These are phyloP conservation scores for Linderniella brevidens DNA, from an alignment of 257 asterid species.

Conservation along the genomic window DNA sequence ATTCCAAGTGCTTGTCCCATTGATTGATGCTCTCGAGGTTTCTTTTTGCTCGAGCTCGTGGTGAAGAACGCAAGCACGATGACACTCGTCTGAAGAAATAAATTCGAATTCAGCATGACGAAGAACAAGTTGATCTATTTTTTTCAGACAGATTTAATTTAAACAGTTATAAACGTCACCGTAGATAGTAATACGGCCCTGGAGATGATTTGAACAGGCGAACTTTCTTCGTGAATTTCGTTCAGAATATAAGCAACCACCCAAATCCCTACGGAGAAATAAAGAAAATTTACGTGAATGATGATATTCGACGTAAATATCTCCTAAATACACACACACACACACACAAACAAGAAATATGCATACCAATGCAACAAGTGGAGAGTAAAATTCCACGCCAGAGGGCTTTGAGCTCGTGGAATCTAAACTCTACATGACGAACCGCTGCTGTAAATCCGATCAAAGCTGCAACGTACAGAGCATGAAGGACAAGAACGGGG, in stretches of 20 bases:
- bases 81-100: conserved; percentile 38
- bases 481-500: conserved; percentile 54
- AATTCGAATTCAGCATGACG: too few species aligned
- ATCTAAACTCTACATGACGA: conserved; percentile 68
- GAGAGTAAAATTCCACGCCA: conserved; percentile 73
- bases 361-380: conserved; percentile 46
- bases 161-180: conserved; percentile 23
- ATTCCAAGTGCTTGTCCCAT: conserved; percentile 71
- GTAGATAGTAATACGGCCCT: conserved; percentile 38
- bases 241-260: conserved; percentile 47
- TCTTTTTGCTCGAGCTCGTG: conserved; percentile 41
- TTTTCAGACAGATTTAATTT: too few species aligned
- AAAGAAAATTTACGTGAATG: conserved; percentile 7
- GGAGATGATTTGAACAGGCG: conserved; percentile 52
- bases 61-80: conserved; percentile 70
- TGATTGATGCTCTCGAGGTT: conserved; percentile 29
- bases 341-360: not conserved
- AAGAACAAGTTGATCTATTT: too few species aligned
- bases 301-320: not conserved
- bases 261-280: conserved; percentile 41
- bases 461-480: conserved; percentile 48
- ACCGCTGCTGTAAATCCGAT: conserved; percentile 53
- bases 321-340: too few species aligned
- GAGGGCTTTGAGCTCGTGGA: conserved; percentile 75
- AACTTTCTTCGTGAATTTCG: conserved; percentile 44